A percentile compares a stretch with the other conserved stretches of the same genome.
Evolutionary conservation across 371 early-diverging fungal species (phyloP).

Genomic region (Mortierella polycephala): DNA sequence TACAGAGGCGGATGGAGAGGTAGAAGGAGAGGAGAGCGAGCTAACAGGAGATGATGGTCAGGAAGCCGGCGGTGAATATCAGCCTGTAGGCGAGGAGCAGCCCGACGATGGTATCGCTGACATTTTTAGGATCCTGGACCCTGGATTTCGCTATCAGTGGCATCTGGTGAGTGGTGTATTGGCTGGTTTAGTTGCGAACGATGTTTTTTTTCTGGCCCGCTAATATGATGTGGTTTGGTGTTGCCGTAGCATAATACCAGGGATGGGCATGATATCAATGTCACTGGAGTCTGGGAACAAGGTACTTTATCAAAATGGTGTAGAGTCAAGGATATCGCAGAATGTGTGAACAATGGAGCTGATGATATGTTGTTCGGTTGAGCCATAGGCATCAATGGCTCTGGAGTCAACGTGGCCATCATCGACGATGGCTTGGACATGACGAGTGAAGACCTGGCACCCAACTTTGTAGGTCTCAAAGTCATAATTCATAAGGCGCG

Average conservation of each 20-base stretch:
- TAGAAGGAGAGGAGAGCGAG: slow-evolving; percentile 5
- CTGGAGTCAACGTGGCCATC: slow-evolving; percentile 85
- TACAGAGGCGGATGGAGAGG: slow-evolving; percentile 1
- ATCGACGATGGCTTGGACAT: slow-evolving; percentile 96
- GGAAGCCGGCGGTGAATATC: slow-evolving; percentile 7
- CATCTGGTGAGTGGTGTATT: slow-evolving; percentile 67
- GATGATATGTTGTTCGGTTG: not conserved
- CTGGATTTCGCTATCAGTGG: slow-evolving; percentile 84
- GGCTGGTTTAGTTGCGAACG: not conserved
- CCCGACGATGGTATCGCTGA: slow-evolving; percentile 35
- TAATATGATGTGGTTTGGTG: not conserved
- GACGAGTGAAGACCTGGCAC: slow-evolving; percentile 80
- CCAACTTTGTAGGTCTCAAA: slow-evolving; percentile 80
- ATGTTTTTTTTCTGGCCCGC: not conserved
- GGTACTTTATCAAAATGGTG: slow-evolving; percentile 49
- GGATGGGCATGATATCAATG: slow-evolving; percentile 88
- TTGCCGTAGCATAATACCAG: slow-evolving; percentile 70
- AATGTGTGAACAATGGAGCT: not conserved
- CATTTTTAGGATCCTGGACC: slow-evolving; percentile 69
- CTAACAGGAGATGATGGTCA: slow-evolving; percentile 1
- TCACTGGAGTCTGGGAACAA: slow-evolving; percentile 91
- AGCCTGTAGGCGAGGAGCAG: slow-evolving; percentile 16
- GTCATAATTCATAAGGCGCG: not conserved
- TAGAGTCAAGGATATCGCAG: not conserved
- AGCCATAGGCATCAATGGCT: slow-evolving; percentile 82